Evolutionary conservation across 371 early-diverging fungal species (phyloP), one percentile per base, ranked within the genome.

Genomic region (Apophysomyces trapeziformis): DNA sequence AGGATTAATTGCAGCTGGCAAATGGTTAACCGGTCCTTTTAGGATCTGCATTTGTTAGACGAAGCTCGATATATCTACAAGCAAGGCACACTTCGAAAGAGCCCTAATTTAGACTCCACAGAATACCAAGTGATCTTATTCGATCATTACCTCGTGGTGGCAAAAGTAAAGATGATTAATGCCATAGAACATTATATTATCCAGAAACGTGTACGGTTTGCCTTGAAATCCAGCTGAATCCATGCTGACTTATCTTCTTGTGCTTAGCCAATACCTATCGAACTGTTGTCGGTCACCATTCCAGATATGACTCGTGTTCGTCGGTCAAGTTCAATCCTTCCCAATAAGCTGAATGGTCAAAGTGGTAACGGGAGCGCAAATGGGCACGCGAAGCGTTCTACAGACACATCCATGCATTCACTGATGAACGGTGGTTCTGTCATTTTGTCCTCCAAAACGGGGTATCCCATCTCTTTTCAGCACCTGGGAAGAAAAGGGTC

Each of bases 401-500:
- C 57, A 13, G 58, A 56, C 35, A 36, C 60, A 14, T 13, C 44
- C 32, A 26, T 26, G 32, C 32, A 26, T 26, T 26, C 32, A 26
- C 32, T 26, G 9, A 59, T 57, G 7, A 59, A 57, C 26, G 60
- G 64, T 46, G 57, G 54, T 18, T 38, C 63, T 7, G 58, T 57
- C 2, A 18, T 44, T 8, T 39, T 60, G 26, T 45, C 73, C 2
- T n/a, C 35, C 18, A 76, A 76, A 68, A 68, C 71, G 5, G 82
- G 84, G 26, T 87, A 78, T 68, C 87, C 92, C 16, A 81, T 97
- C 63, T 82, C 87, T 14, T 78, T 97, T 56, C 88, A 87, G 26
- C 92, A 93, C 63, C 73, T 96, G 1, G 95, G 96, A 7, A 83
- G 91, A 21, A 72, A 85, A 3, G 87, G 89, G 4, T 56, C 72